A percentile compares a stretch with the other conserved stretches of the same genome.
These are phyloP conservation scores for Chlorencoelia australis DNA, from an alignment of 2,329 filamentous ascomycete species.

Conservation along the genomic window DNA sequence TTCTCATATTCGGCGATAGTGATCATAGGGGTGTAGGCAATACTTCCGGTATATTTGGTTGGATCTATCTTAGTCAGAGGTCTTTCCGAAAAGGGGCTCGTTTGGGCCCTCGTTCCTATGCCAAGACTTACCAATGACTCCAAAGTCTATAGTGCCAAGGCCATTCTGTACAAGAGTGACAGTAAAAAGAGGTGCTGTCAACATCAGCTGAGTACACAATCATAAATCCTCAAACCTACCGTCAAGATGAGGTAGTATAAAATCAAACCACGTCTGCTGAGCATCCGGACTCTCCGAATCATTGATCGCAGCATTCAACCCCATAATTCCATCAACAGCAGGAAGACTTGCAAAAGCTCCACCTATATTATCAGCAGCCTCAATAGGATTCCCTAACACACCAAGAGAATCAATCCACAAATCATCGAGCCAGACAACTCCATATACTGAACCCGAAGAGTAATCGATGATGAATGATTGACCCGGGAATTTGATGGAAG, in stretches of 20 bases:
- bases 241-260: constrained; percentile 7
- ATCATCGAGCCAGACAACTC: constrained; percentile 10
- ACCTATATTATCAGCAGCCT: constrained; percentile 12
- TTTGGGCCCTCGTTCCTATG: no score
- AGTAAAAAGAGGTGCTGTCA: constrained; percentile 40
- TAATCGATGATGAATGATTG: constrained; percentile 14
- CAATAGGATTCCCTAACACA: constrained; percentile 11
- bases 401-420: constrained; percentile 11
- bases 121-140: no score
- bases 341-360: constrained; percentile 9
- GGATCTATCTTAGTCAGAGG: no score
- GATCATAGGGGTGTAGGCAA: constrained; percentile 35
- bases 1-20: no score
- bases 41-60: constrained; percentile 40
- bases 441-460: constrained; percentile 6
- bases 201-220: constrained; percentile 1
- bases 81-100: no score
- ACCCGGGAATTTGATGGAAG: constrained; percentile 6
- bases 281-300: constrained; percentile 14
- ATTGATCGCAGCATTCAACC: constrained; percentile 30
- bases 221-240: background rate
- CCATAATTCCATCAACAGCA: constrained; percentile 24
- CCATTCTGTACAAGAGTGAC: constrained; percentile 37
- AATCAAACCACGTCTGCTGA: constrained; percentile 15
- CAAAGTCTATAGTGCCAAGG: constrained; percentile 41